Conservation (phyloP, 345 rosid genomes). For the Punica granatum region DNA sequence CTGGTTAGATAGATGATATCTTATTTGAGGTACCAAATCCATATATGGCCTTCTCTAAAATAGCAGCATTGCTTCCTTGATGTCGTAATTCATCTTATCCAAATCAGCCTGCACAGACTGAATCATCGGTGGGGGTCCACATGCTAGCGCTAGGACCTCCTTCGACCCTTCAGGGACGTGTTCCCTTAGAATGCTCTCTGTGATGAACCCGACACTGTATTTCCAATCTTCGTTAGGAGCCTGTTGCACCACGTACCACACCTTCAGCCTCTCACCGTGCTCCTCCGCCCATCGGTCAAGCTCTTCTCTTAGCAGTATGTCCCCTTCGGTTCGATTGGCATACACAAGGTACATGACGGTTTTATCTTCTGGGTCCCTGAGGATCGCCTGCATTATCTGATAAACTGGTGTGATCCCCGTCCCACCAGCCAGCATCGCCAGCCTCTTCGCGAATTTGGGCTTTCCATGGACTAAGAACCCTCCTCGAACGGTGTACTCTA, state of each 20-base stretch:
- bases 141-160: conserved; percentile 59
- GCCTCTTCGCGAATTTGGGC: conserved; percentile 64
- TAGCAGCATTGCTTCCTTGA: conserved; percentile 54
- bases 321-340: conserved; percentile 81
- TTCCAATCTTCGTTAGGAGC: conserved; percentile 61
- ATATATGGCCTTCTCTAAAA: no score
- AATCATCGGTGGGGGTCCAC: conserved; percentile 98
- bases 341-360: conserved; percentile 83
- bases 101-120: conserved; percentile 86
- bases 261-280: conserved; percentile 43
- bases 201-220: conserved; percentile 64
- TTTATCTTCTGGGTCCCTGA: conserved; percentile 66
- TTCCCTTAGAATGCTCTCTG: conserved; percentile 53
- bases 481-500: conserved; percentile 70
- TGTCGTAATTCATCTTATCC: conserved; percentile 81
- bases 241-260: conserved; percentile 78
- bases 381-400: conserved; percentile 65
- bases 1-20: no score
- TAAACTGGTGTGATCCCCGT: conserved; percentile 89
- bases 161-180: conserved; percentile 55
- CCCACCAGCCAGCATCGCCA: conserved; percentile 92
- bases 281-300: conserved; percentile 70
- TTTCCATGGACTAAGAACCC: conserved; percentile 62
- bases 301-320: conserved; percentile 67
- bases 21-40: no score